These are phyloP conservation scores for Leucocoprinus birnbaumii DNA, from an alignment of 768 basidiomycete species.

Conservation along the genomic window DNA sequence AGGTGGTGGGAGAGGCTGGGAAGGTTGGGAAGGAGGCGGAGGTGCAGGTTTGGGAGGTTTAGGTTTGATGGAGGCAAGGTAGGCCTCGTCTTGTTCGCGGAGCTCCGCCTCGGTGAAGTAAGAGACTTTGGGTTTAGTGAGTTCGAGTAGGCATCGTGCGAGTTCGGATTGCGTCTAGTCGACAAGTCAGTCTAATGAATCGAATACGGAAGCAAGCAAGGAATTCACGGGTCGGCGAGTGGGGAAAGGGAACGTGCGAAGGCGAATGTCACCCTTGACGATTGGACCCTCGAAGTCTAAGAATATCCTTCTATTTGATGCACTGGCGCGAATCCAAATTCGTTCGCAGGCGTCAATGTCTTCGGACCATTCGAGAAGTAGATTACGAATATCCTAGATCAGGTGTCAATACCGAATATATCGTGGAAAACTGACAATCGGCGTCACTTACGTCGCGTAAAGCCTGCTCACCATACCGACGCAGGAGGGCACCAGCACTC, in stretches of 20 bases:
- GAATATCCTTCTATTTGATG: slow-evolving; percentile 85
- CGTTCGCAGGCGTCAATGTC: slow-evolving; percentile 84
- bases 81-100: slow-evolving; percentile 82
- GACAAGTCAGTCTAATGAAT: not conserved
- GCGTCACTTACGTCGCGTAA: slow-evolving; percentile 73
- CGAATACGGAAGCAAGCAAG: not conserved
- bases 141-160: slow-evolving; percentile 78
- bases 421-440: not conserved
- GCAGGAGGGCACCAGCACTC: slow-evolving; percentile 90
- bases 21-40: slow-evolving; percentile 25
- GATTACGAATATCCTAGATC: slow-evolving; percentile 78
- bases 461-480: slow-evolving; percentile 94
- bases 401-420: not conserved
- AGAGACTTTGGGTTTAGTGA: slow-evolving; percentile 81
- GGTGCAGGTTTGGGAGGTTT: slow-evolving; percentile 51
- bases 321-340: slow-evolving; percentile 90
- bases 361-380: slow-evolving; percentile 84
- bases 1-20: slow-evolving; percentile 44
- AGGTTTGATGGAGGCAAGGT: slow-evolving; percentile 85
- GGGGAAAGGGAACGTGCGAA: slow-evolving; percentile 93
- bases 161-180: slow-evolving; percentile 87
- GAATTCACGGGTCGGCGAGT: slow-evolving; percentile 85
- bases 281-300: slow-evolving; percentile 86
- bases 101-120: slow-evolving; percentile 86
- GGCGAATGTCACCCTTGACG: slow-evolving; percentile 73